phyloP scores from a whole-genome alignment of 306 rosid genomes.

The Rubus parviflorus region DNA sequence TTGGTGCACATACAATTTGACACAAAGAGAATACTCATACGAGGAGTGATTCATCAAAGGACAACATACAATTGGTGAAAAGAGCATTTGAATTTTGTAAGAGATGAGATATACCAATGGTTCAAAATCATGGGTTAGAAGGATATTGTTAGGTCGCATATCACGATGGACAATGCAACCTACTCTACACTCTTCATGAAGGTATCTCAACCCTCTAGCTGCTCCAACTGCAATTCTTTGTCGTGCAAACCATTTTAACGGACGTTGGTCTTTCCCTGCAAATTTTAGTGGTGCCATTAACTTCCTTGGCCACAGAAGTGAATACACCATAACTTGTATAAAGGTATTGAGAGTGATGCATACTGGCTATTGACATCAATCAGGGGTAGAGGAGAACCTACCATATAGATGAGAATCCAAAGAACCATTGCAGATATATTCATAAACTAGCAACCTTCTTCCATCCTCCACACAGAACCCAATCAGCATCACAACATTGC shows the following conservation, averaged over 20 bases:
- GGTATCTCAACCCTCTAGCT: constrained; percentile 96
- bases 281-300: constrained; percentile 19
- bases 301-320: neutral
- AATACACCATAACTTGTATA: constrained; percentile 2
- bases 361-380: neutral
- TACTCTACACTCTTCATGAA: constrained; percentile 98
- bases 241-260: constrained; percentile 76
- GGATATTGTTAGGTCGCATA: constrained; percentile 92
- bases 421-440: constrained; percentile 89
- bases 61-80: neutral
- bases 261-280: constrained; percentile 57
- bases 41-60: neutral
- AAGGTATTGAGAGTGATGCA: neutral
- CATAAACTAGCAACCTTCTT: constrained; percentile 88
- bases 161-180: constrained; percentile 99
- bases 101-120: constrained; percentile 63
- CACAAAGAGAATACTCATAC: neutral
- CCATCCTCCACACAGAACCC: constrained; percentile 93
- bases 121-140: constrained; percentile 96
- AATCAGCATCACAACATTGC: constrained; percentile 88
- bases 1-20: neutral
- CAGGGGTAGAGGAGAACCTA: constrained; percentile 26
- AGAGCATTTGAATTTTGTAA: neutral
- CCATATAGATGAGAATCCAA: constrained; percentile 88
- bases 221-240: constrained; percentile 91